Base-by-base conservation (phyloP, 2,329 filamentous ascomycete genomes). In the Berkeleyomyces basicola region DNA sequence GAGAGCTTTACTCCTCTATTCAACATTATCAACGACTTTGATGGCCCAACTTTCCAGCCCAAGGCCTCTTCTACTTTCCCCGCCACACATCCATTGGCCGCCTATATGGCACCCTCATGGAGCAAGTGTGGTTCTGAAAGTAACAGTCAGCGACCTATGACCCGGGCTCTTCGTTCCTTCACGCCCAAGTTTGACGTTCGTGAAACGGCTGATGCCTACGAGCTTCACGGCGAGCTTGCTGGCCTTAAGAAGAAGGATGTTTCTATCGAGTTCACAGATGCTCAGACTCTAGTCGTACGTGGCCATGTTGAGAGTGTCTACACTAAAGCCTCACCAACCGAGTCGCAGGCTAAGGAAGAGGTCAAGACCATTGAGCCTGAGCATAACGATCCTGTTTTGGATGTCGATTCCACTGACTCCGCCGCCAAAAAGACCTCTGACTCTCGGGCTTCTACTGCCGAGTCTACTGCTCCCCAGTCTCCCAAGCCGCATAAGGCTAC, bases 201-300 rank as follows among this genome's bases (percentile, higher is more conserved):
- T 71, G 88, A 93, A 75, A 81, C 80, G 10, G 79, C 80, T 65
- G 74, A 82, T 4, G 72, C 76, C 66, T 92, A 90, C 70, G 85
- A 92, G 73, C 84, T 92, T 23, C 83, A 91, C 68, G 88, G 88
- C 69, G 88, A 92, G 73, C 82, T 92, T 4, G 85, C 88, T 0
- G 88, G 88, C 62, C 77, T 91, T 68, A 80, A 81, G 66, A 87
- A 88, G 74, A 83, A 88, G 68, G 78, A 90, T 69, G 77, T 93
- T 69, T 77, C 80, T 70, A 87, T 92, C 70, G 87, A 92, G 70
- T 92, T 91, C 78, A 84, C 82, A 64, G 87, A 92, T 70, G 77
- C 80, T 49, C 84, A 88, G 74, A 90, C 86, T 14, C 75, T 92
- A 51, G 79, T 82, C 66, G 78, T 93, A 71, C 82, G 81, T 64